Percentiles rank a stretch among this genome's conserved stretches.
Evolutionary conservation across 1,139 yeast genomes (phyloP).

Genomic region (Protomyces lactucae-debilis): DNA sequence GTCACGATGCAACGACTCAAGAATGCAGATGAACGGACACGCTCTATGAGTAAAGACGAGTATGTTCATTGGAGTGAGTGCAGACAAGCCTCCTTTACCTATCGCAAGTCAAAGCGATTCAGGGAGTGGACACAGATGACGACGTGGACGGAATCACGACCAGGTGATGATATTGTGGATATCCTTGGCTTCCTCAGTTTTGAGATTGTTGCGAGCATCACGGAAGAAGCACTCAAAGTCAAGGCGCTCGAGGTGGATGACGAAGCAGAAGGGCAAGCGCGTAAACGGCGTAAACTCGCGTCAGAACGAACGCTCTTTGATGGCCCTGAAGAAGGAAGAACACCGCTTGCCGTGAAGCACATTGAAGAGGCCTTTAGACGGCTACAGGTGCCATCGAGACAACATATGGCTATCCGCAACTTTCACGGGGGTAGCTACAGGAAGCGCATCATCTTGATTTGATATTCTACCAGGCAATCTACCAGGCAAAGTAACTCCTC

Average conservation of each 20-base stretch:
- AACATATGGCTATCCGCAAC: constrained; percentile 6
- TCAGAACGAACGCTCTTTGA: constrained; percentile 69
- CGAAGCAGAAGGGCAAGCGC: constrained; percentile 53
- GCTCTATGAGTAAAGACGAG: constrained; percentile 90
- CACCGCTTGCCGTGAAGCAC: constrained; percentile 77
- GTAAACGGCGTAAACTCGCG: constrained; percentile 35
- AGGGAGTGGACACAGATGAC: constrained; percentile 94
- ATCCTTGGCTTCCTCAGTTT: constrained; percentile 91
- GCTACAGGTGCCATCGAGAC: constrained; percentile 46
- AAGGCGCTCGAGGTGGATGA: constrained; percentile 41
- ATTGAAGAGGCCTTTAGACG: constrained; percentile 89
- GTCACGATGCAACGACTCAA: constrained; percentile 83
- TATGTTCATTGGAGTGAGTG: constrained; percentile 99
- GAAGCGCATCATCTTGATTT: constrained; percentile 9
- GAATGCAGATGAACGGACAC: constrained; percentile 90
- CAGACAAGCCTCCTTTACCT: constrained; percentile 94
- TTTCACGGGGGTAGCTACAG: constrained; percentile 18
- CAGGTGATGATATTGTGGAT: constrained; percentile 94
- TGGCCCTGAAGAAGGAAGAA: constrained; percentile 81
- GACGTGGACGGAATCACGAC: constrained; percentile 79
- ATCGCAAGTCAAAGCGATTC: constrained; percentile 84
- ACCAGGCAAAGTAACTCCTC: too few relatives aligned
- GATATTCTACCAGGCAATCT: not conserved
- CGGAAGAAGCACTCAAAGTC: constrained; percentile 84
- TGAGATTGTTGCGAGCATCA: constrained; percentile 90